These are phyloP conservation scores for Pelargonium myrrhifolium DNA, from an alignment of 441 rosid species.

Conservation along the genomic window DNA sequence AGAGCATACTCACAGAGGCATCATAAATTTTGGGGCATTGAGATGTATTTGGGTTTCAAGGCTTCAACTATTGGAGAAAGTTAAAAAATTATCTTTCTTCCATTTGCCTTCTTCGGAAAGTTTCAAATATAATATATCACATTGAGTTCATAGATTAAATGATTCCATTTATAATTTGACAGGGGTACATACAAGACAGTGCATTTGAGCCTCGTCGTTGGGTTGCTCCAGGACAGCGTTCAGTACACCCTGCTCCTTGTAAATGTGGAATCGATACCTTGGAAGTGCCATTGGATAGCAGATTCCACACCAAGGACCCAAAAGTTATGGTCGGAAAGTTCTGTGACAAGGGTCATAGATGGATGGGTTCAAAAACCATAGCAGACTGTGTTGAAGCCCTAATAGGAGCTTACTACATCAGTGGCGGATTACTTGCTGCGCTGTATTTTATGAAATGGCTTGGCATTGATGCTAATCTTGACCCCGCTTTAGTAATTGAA, in stretches of 20 bases:
- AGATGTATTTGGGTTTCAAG: no score
- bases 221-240: conserved; percentile 80
- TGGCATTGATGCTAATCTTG: conserved; percentile 50
- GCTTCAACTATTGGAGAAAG: not conserved
- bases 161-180: conserved; percentile 22
- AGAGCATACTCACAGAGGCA: no score
- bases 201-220: conserved; percentile 90
- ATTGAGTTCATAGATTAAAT: not conserved
- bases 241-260: conserved; percentile 54
- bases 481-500: conserved; percentile 33
- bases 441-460: conserved; percentile 80
- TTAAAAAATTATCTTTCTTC: not conserved
- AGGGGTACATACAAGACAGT: conserved; percentile 75
- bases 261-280: conserved; percentile 50
- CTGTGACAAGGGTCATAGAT: conserved; percentile 82
- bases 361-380: conserved; percentile 80
- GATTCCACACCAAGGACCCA: conserved; percentile 43
- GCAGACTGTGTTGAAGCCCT: conserved; percentile 87
- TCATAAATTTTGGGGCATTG: no score
- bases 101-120: not conserved
- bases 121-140: no score
- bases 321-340: conserved; percentile 47
- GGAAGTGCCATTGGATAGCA: conserved; percentile 69
- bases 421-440: conserved; percentile 66
- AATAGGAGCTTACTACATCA: conserved; percentile 69